phyloP scores from a whole-genome alignment of 345 rosid genomes.

The Nephelium lappaceum region DNA sequence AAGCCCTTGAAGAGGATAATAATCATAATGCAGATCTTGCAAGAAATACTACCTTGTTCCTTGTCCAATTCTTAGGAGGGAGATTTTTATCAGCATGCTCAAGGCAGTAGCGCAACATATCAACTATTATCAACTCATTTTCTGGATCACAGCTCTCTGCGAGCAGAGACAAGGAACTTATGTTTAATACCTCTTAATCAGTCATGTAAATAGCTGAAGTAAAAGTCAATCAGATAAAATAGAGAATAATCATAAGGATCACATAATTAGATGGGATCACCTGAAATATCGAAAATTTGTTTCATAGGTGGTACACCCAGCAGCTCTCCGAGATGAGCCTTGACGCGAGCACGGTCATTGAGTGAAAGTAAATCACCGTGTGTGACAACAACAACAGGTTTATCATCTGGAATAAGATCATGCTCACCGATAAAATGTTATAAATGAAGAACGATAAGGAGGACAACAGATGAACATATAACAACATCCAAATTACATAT shows the following conservation, averaged over 20 bases:
- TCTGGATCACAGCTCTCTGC: slow-evolving; percentile 56
- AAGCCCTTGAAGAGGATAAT: neutral
- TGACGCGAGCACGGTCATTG: slow-evolving; percentile 54
- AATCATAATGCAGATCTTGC: neutral
- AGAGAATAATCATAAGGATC: too few relatives aligned
- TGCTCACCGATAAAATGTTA: neutral
- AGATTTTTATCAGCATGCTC: slow-evolving; percentile 82
- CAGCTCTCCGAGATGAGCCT: slow-evolving; percentile 63
- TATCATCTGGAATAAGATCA: slow-evolving; percentile 55
- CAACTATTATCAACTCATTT: slow-evolving; percentile 50
- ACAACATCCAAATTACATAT: too few relatives aligned
- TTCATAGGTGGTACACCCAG: slow-evolving; percentile 68
- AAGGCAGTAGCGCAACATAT: slow-evolving; percentile 73
- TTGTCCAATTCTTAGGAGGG: slow-evolving; percentile 36
- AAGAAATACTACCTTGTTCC: slow-evolving; percentile 43
- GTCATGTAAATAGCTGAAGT: too few relatives aligned
- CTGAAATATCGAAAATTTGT: slow-evolving; percentile 84
- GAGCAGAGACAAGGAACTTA: slow-evolving; percentile 10
- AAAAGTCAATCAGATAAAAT: neutral
- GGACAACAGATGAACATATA: neutral
- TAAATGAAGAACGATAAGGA: neutral
- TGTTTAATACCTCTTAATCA: neutral
- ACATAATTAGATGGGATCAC: slow-evolving; percentile 35
- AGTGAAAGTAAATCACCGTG: slow-evolving; percentile 76
- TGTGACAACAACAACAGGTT: slow-evolving; percentile 81